Evolutionary conservation across 805 yeast species (phyloP).

Genomic region (Saccharomycopsis fermentans): DNA sequence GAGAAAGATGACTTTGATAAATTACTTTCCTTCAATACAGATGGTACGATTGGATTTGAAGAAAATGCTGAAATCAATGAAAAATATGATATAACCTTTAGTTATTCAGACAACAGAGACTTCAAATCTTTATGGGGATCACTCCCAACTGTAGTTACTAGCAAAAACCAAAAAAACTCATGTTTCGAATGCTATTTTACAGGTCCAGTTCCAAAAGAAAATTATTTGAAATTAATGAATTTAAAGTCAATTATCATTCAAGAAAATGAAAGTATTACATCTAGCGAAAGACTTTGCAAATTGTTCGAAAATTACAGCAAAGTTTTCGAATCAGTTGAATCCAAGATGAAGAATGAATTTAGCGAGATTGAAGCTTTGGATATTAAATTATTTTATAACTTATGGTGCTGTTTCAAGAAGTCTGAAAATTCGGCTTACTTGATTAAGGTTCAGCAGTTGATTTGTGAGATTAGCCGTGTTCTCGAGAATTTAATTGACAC

Average conservation of each 20-base stretch:
- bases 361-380: conserved; percentile 4
- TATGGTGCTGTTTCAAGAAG: conserved; percentile 2
- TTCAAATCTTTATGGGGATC: conserved; percentile 11
- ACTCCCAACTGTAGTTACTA: not conserved
- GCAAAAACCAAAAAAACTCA: not conserved
- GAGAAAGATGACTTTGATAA: not conserved
- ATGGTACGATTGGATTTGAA: not conserved
- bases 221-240: conserved; percentile 7
- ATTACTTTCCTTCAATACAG: conserved; percentile 8
- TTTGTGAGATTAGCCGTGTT: not conserved
- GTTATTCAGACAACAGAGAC: conserved; percentile 16
- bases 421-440: not conserved
- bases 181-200: not conserved
- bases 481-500: not conserved
- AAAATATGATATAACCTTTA: not conserved
- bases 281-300: not conserved
- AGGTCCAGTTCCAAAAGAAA: conserved; percentile 3
- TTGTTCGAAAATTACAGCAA: not conserved
- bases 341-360: not conserved
- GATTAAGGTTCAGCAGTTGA: not conserved
- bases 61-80: not conserved
- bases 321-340: not conserved
- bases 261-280: not conserved
- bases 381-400: not conserved
- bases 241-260: not conserved